These are phyloP conservation scores for Chlorella sp. DNA, from an alignment of 139 green algal species.

Conservation along the genomic window DNA sequence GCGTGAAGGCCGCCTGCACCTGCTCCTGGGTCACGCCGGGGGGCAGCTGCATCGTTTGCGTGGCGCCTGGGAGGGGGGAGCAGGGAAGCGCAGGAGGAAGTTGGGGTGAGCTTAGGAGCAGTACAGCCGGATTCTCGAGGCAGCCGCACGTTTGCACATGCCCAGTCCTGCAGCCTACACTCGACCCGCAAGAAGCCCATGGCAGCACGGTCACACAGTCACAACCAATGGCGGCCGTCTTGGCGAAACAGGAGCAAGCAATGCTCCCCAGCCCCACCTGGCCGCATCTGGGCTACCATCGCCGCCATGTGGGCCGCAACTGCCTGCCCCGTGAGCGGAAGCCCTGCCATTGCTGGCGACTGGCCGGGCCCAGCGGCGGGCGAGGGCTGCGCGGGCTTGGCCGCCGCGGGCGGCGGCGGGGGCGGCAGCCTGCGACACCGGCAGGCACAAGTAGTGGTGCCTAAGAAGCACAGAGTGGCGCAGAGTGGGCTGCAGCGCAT, in stretches of 20 bases:
- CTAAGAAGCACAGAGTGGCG: no score
- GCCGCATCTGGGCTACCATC: slow-evolving; percentile 1
- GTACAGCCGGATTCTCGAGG: no score
- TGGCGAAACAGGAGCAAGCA: background rate
- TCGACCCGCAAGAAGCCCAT: no score
- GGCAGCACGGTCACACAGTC: no score
- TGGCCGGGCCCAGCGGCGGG: background rate
- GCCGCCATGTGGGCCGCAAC: background rate
- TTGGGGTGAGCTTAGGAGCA: no score
- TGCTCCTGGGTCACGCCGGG: background rate
- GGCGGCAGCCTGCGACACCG: slow-evolving; percentile 15
- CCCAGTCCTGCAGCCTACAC: no score
- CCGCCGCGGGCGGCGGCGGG: background rate
- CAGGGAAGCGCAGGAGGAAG: no score
- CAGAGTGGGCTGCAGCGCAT: no score
- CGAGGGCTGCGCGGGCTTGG: background rate
- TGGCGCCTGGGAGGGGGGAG: background rate
- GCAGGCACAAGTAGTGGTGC: background rate
- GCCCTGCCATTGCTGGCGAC: background rate
- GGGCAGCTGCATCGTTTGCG: background rate
- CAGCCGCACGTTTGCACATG: no score
- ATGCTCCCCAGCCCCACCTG: background rate
- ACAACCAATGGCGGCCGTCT: no score
- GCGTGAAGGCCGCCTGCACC: background rate
- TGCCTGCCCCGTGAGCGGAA: no score